A percentile compares a stretch with the other conserved stretches of the same genome.
phyloP scores from a whole-genome alignment of 2,329 filamentous ascomycete species.

The Alternaria brassicae region DNA sequence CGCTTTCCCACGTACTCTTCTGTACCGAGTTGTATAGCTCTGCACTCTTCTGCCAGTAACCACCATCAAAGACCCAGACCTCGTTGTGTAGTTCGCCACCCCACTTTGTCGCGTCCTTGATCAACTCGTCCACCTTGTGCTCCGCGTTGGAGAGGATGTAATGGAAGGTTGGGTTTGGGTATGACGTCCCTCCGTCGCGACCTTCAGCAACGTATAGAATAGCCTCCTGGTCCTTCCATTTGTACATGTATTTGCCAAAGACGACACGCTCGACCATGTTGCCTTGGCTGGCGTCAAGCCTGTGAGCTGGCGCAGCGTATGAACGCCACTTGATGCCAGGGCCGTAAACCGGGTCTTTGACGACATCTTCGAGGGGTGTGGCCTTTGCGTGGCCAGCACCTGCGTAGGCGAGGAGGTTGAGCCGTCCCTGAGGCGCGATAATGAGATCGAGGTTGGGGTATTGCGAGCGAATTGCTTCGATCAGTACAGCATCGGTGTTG shows the following conservation, averaged over 20 bases:
- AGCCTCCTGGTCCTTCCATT: conserved; percentile 54
- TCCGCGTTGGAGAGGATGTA: conserved; percentile 53
- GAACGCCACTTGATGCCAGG: conserved; percentile 45
- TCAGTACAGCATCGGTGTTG: conserved; percentile 54
- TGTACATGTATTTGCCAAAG: conserved; percentile 57
- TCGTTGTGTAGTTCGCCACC: conserved; percentile 65
- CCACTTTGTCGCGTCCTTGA: conserved; percentile 65
- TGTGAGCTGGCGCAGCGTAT: conserved; percentile 50
- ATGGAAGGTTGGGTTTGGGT: conserved; percentile 48
- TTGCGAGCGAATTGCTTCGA: conserved; percentile 55
- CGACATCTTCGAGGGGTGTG: conserved; percentile 52
- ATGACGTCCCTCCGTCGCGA: conserved; percentile 47
- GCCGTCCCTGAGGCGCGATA: conserved; percentile 43
- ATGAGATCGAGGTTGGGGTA: conserved; percentile 56
- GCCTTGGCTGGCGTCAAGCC: conserved; percentile 49
- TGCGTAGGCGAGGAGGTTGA: conserved; percentile 54
- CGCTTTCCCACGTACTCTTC: conserved; percentile 66
- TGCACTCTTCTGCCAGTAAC: conserved; percentile 67
- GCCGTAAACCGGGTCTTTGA: conserved; percentile 47
- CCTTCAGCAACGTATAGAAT: conserved; percentile 54
- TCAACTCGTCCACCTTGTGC: conserved; percentile 57
- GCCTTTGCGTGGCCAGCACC: conserved; percentile 51
- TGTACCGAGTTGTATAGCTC: conserved; percentile 63
- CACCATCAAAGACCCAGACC: conserved; percentile 71
- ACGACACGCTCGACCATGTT: conserved; percentile 48